A percentile compares a stretch with the other conserved stretches of the same genome.
Evolutionary conservation across 139 green algal species (phyloP).

Genomic region (Chlamydomonas sp.): DNA sequence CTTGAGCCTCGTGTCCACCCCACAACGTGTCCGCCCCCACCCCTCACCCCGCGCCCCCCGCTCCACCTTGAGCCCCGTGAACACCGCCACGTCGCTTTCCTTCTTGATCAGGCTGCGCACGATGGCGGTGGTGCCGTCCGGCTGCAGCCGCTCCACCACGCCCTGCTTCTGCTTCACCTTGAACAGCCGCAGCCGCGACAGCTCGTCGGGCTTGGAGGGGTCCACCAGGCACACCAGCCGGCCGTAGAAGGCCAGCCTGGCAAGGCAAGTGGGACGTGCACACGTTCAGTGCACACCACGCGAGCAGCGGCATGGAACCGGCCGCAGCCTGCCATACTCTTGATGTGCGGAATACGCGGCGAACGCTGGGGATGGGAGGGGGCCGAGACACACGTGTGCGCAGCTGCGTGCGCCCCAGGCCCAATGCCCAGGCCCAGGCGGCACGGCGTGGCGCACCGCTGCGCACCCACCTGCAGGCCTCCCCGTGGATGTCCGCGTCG

Average conservation of each 20-base stretch:
- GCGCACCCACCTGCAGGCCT: constrained; percentile 64
- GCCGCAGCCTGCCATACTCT: no score
- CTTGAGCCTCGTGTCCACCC: neutral
- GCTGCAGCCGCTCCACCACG: constrained; percentile 76
- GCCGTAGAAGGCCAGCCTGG: constrained; percentile 90
- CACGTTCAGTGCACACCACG: neutral
- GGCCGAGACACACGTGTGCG: neutral
- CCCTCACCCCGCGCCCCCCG: neutral
- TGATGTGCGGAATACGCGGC: no score
- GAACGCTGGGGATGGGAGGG: no score
- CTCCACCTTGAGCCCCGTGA: constrained; percentile 75
- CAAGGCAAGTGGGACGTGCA: neutral
- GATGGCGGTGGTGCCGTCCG: constrained; percentile 78
- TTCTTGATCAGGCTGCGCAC: constrained; percentile 94
- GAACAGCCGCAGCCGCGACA: constrained; percentile 75
- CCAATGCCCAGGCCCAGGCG: no score
- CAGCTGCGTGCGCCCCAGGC: no score
- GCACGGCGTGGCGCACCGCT: no score
- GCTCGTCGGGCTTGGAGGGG: constrained; percentile 35
- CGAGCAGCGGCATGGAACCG: no score
- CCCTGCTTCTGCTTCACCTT: constrained; percentile 86
- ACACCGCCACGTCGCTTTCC: constrained; percentile 89
- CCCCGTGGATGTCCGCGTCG: constrained; percentile 76
- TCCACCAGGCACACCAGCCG: constrained; percentile 66
- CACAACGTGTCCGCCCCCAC: neutral